Evolutionary conservation across 805 yeast species (phyloP), one percentile per base, ranked within the genome.

Genomic region (Candida gorgasii): DNA sequence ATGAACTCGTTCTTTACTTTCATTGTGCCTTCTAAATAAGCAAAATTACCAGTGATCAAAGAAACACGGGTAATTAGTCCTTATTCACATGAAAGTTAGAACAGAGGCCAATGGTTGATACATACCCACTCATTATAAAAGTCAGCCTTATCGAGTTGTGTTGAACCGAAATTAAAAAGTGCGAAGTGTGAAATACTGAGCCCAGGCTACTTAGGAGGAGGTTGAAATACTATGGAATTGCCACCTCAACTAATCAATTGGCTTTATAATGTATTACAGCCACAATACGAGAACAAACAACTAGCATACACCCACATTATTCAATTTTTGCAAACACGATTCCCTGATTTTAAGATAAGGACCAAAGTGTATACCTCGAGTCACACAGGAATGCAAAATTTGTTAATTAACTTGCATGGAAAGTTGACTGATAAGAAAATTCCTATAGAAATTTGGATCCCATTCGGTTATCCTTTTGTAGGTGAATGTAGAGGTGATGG

Each of bases 381-480:
- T 40, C 73, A 72, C n/a, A 50, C 65, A 1, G 97, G 97, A 1
- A 58, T 57, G 9, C 68, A 84, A 1, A 69, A 74, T 15, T 68
- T 89, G 14, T 65, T 89, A 37, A 65, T 89, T 8, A 80, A 82
- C 46, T 47, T 90, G 1, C 74, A 74, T 50, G 96, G 96, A 0
- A 73, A 74, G 2, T 41, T 55, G 1, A 57, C 49, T 4, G 58
- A 62, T 9, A 52, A 51, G 0, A 36, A 48, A 7, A 39, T 42
- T 3, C 90, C 89, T 0, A 53, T 89, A 9, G 80, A 80, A 41
- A 59, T 89, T 4, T 89, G 96, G 95, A 54, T 90, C 4, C 95
- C 96, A 0, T 72, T 73, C 19, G 67, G 71, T 17, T 89, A 86
- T 50, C 96, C 97, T 0, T 51, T 54, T n/a, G 49, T 52, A 3